A percentile compares a stretch with the other conserved stretches of the same genome.
Evolutionary conservation across 2,329 filamentous ascomycete species (phyloP).

Genomic region (Fusarium brevicatenulatum): DNA sequence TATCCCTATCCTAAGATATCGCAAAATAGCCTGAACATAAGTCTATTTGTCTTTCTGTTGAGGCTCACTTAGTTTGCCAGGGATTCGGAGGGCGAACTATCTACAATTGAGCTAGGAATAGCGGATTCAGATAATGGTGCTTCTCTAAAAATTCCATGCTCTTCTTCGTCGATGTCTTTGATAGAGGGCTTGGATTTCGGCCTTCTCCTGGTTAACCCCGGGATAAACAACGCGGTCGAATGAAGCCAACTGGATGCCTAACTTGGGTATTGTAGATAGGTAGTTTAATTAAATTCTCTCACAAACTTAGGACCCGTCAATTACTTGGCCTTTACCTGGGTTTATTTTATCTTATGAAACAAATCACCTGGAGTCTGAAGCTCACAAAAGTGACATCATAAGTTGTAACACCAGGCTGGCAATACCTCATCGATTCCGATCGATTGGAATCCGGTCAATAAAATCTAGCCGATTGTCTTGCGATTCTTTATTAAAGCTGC

Average conservation of each 20-base stretch:
- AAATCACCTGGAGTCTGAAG: background rate
- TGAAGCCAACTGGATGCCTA: background rate
- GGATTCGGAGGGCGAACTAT: background rate
- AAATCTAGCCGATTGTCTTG: background rate
- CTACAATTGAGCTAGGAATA: background rate
- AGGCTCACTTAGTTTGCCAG: background rate
- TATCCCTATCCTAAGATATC: background rate
- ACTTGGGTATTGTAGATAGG: background rate
- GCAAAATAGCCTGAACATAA: background rate
- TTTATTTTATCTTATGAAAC: background rate
- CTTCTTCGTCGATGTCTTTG: background rate
- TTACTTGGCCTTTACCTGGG: background rate
- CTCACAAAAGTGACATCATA: slow-evolving; percentile 36
- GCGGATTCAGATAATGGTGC: background rate
- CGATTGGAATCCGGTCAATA: slow-evolving; percentile 7
- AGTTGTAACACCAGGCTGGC: slow-evolving; percentile 14
- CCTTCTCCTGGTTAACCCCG: background rate
- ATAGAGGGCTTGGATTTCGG: background rate
- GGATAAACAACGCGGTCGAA: background rate
- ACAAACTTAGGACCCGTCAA: background rate
- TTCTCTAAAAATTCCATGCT: background rate
- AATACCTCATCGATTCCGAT: slow-evolving; percentile 26
- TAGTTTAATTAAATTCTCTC: background rate
- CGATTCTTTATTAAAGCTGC: background rate
- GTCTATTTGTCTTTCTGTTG: background rate